Evolutionary conservation across 2,329 filamentous ascomycete species (phyloP).

Genomic region (Bretziella fagacearum): DNA sequence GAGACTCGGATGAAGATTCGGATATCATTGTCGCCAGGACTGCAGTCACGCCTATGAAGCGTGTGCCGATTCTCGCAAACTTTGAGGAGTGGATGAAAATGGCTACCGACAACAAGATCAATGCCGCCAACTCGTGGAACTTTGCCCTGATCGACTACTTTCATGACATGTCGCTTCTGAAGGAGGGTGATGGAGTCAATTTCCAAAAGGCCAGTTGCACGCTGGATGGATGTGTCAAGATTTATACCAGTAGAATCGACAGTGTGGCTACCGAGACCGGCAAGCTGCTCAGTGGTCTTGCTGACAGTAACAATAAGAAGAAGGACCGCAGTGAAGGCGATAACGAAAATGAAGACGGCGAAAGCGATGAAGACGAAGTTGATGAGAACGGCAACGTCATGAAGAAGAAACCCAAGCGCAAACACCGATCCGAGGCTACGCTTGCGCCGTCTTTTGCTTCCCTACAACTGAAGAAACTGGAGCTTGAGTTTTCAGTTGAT

Average conservation of each 20-base stretch:
- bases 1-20: slow-evolving; percentile 37
- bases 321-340: slow-evolving; percentile 46
- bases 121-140: slow-evolving; percentile 96
- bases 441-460: slow-evolving; percentile 76
- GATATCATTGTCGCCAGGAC: slow-evolving; percentile 51
- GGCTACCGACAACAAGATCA: slow-evolving; percentile 99
- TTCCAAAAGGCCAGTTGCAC: slow-evolving; percentile 98
- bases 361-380: slow-evolving; percentile 41
- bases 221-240: slow-evolving; percentile 94
- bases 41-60: slow-evolving; percentile 87
- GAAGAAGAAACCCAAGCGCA: slow-evolving; percentile 51
- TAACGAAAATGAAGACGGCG: slow-evolving; percentile 40
- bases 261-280: slow-evolving; percentile 96
- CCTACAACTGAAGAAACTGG: slow-evolving; percentile 89
- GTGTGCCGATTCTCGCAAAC: slow-evolving; percentile 86
- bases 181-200: slow-evolving; percentile 92
- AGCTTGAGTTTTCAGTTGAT: slow-evolving; percentile 90
- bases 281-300: slow-evolving; percentile 81
- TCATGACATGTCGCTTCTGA: slow-evolving; percentile 93
- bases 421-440: slow-evolving; percentile 82
- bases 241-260: slow-evolving; percentile 95
- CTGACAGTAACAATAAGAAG: slow-evolving; percentile 67
- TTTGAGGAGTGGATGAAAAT: slow-evolving; percentile 99
- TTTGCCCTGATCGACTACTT: slow-evolving; percentile 99
- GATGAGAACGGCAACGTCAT: slow-evolving; percentile 42